These are phyloP conservation scores for Mycena belliarum DNA, from an alignment of 768 basidiomycete genomes.

Conservation along the genomic window DNA sequence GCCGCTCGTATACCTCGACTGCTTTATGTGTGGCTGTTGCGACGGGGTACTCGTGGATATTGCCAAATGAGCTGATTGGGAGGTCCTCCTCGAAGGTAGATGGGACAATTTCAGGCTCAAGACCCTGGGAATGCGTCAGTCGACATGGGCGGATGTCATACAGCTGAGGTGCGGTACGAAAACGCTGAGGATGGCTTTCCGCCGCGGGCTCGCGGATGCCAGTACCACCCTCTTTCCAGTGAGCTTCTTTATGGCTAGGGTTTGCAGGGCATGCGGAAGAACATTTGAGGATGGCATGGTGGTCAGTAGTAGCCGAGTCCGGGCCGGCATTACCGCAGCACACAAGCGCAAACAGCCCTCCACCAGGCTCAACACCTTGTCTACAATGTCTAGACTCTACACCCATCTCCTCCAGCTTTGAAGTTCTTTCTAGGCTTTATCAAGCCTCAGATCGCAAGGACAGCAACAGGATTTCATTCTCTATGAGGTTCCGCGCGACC, in stretches of 20 bases:
- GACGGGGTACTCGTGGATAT: slow-evolving; percentile 73
- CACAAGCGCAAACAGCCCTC: not conserved
- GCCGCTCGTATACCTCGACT: slow-evolving; percentile 82
- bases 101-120: slow-evolving; percentile 69
- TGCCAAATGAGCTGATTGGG: slow-evolving; percentile 62
- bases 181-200: slow-evolving; percentile 78
- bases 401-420: not conserved
- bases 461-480: not conserved
- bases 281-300: slow-evolving; percentile 28
- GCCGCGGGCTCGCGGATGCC: slow-evolving; percentile 84
- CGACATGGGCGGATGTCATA: not conserved
- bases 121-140: slow-evolving; percentile 23
- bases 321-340: not conserved
- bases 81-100: slow-evolving; percentile 84
- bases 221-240: slow-evolving; percentile 77
- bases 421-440: too few species aligned
- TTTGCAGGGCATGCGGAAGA: slow-evolving; percentile 62
- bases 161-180: slow-evolving; percentile 54
- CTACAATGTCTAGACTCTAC: not conserved
- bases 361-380: too few species aligned
- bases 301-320: not conserved
- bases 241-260: slow-evolving; percentile 66
- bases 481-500: slow-evolving; percentile 64
- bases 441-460: too few species aligned
- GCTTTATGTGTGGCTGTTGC: slow-evolving; percentile 80